Evolutionary conservation across 371 early-diverging fungal genomes (phyloP), one percentile per base, ranked within the genome.

Genomic region (Mucor racemosus): DNA sequence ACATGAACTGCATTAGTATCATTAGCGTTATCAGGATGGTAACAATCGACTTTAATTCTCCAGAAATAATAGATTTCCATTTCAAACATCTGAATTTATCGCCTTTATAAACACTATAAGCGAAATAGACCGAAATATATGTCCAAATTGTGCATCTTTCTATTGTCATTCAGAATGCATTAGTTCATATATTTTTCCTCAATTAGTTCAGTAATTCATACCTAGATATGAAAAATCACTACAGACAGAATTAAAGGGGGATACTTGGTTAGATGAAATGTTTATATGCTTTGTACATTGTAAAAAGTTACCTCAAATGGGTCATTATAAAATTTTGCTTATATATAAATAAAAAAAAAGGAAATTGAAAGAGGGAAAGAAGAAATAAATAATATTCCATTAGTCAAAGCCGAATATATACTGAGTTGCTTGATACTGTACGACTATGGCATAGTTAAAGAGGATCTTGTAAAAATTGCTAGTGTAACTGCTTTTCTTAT

Each of bases 161-260:
- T 76, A 68, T 55, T 7, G 55, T 35, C 35, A 14, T 34, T 31
- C n/a, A 40, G 36, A 4, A 11, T 50, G 50, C 50, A 50, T 50
- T 50, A 50, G 50, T 50, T 7, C 26, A 11, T 11, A 19, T 50
- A 11, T 10, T n/a, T 50, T 8, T 50, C 26, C 17, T 19, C 9
- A 44, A 17, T 19, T 19, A 50, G 50, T 21, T 26, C 11, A 38
- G 50, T 3, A 21, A 11, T 11, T 19, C 21, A 21, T 80, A 76
- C 81, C 72, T 35, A 80, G 59, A 65, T 78, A 80, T 33, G 81
- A 78, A 53, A 78, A 78, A 71, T 80, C 81, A 71, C 81, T 80
- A 50, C 26, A 38, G 17, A 26, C 10, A 17, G 19, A 38, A 57
- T 35, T 36, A 26, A 36, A 10, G 58, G 10, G 58, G 3, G 3